These are phyloP conservation scores for Colletotrichum australisinense DNA, from an alignment of 2,329 filamentous ascomycete genomes.

Conservation along the genomic window DNA sequence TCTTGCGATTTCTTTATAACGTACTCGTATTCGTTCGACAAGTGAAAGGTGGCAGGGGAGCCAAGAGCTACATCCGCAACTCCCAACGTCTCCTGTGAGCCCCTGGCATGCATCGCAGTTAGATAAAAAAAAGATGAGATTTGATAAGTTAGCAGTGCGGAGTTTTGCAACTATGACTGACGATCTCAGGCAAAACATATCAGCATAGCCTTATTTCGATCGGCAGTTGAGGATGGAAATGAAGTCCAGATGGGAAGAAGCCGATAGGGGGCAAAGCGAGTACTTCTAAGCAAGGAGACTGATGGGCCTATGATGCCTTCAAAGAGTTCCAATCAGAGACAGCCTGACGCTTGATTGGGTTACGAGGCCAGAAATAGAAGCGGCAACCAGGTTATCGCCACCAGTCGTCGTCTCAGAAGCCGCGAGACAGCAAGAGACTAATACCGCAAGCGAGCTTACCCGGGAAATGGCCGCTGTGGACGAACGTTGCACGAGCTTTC, in stretches of 20 bases:
- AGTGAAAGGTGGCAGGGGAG: too few species aligned
- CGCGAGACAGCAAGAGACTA: neutral
- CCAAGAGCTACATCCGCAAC: neutral
- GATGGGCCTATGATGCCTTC: neutral
- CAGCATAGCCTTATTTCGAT: neutral
- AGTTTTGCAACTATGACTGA: neutral
- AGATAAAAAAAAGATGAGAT: neutral
- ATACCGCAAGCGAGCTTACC: neutral
- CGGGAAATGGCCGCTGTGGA: conserved; percentile 3
- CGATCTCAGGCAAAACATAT: neutral
- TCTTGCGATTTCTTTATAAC: too few species aligned
- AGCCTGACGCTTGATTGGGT: neutral
- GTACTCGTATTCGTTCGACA: neutral
- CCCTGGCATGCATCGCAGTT: neutral
- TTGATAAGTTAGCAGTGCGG: neutral
- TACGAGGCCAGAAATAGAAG: neutral
- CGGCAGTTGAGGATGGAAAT: neutral
- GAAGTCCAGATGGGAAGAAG: conserved; percentile 1
- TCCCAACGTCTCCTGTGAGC: neutral
- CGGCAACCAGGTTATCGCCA: neutral
- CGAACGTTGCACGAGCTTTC: conserved; percentile 3
- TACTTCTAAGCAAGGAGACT: neutral
- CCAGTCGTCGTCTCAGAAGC: neutral
- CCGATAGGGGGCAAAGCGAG: neutral
- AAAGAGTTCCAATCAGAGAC: neutral